Evolutionary conservation across 139 green algal species (phyloP).

Genomic region (Astrephomene gubernaculifera): DNA sequence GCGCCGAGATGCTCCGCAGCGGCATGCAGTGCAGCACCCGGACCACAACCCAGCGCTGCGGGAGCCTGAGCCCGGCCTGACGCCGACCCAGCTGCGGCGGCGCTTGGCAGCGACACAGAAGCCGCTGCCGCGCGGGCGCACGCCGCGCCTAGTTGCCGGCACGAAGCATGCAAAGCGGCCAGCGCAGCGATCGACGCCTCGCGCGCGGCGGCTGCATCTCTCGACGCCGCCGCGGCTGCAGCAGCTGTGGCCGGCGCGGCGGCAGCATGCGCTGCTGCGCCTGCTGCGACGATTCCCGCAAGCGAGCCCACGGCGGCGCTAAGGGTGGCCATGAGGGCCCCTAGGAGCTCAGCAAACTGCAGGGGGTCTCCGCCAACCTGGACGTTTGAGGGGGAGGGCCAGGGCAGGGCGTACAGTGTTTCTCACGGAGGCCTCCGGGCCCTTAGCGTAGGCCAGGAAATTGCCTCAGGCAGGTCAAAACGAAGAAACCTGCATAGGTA

Average conservation of each 20-base stretch:
- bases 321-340: not conserved
- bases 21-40: not conserved
- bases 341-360: not conserved
- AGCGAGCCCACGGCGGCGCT: not conserved
- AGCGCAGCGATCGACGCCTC: slow-evolving; percentile 2
- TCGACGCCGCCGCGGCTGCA: not conserved
- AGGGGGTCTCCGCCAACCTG: slow-evolving; percentile 1
- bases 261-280: not conserved
- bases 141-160: not conserved
- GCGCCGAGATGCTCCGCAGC: not conserved
- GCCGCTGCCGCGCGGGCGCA: not conserved
- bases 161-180: slow-evolving; percentile 13
- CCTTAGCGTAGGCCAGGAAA: no score
- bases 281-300: no score
- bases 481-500: no score
- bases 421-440: no score
- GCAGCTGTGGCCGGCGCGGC: not conserved
- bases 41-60: not conserved
- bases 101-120: not conserved
- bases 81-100: not conserved
- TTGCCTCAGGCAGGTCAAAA: no score
- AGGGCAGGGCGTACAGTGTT: no score
- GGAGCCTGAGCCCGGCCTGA: not conserved
- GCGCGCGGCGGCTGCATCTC: not conserved
- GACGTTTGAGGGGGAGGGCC: not conserved